Evolutionary conservation across 805 yeast genomes (phyloP).

Genomic region (Ogataea ramenticola): DNA sequence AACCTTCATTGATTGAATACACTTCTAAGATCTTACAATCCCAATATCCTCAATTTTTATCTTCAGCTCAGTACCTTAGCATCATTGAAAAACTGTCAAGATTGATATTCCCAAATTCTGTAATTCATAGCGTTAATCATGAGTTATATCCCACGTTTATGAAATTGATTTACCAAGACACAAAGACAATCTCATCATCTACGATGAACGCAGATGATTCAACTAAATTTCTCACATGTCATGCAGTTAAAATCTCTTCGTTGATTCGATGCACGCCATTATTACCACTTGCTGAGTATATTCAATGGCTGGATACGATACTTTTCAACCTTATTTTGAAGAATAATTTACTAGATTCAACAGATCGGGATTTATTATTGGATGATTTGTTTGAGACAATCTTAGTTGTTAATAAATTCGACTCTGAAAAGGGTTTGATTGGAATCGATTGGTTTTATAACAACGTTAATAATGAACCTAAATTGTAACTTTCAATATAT

Average conservation of each 20-base stretch:
- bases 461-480: slow-evolving; percentile 14
- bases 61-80: slow-evolving; percentile 46
- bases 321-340: slow-evolving; percentile 27
- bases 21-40: slow-evolving; percentile 33
- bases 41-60: slow-evolving; percentile 51
- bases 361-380: slow-evolving; percentile 33
- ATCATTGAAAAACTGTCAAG: slow-evolving; percentile 53
- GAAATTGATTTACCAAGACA: slow-evolving; percentile 1
- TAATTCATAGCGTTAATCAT: slow-evolving; percentile 22
- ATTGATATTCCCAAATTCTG: slow-evolving; percentile 29
- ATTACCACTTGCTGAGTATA: slow-evolving; percentile 34
- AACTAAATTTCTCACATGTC: slow-evolving; percentile 19
- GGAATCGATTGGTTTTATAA: slow-evolving; percentile 63
- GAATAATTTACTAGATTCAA: slow-evolving; percentile 3
- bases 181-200: slow-evolving; percentile 2
- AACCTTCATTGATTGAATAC: slow-evolving; percentile 28
- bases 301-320: slow-evolving; percentile 40
- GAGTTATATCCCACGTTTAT: slow-evolving; percentile 5
- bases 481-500: too few species aligned
- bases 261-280: slow-evolving; percentile 48
- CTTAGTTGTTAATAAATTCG: slow-evolving; percentile 43
- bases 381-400: slow-evolving; percentile 44
- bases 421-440: slow-evolving; percentile 45
- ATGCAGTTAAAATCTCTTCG: slow-evolving; percentile 41
- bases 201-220: slow-evolving; percentile 16